A percentile compares a stretch with the other conserved stretches of the same genome.
Evolutionary conservation across 2,329 filamentous ascomycete species (phyloP).

Genomic region (Fusarium nisikadoi): DNA sequence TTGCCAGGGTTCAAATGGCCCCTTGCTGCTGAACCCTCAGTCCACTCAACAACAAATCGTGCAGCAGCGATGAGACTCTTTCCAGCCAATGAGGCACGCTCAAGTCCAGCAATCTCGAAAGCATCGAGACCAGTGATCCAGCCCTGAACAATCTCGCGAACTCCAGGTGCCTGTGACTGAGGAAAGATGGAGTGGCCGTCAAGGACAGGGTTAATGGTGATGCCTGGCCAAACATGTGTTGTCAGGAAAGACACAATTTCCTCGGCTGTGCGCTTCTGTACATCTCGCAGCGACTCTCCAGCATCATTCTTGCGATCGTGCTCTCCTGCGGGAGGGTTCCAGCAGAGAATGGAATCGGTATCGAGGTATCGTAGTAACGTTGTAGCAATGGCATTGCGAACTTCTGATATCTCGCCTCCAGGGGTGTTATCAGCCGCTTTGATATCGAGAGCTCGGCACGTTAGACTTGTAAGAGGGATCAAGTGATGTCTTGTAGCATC

Average conservation of each 20-base stretch:
- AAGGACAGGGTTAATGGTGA: conserved; percentile 83
- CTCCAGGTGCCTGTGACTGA: conserved; percentile 75
- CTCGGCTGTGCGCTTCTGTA: conserved; percentile 76
- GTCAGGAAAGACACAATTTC: conserved; percentile 78
- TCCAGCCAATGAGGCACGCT: conserved; percentile 83
- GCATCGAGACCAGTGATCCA: conserved; percentile 80
- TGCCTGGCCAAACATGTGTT: conserved; percentile 82
- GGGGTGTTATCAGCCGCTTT: conserved; percentile 67
- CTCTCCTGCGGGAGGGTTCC: conserved; percentile 70
- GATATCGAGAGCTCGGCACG: conserved; percentile 86
- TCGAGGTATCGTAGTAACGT: conserved; percentile 86
- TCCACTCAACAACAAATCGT: conserved; percentile 88
- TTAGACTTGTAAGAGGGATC: conserved; percentile 88
- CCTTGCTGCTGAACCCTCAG: conserved; percentile 71
- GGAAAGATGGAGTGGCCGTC: conserved; percentile 82
- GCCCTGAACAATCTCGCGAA: conserved; percentile 78
- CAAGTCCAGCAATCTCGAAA: conserved; percentile 87
- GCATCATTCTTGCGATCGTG: conserved; percentile 58
- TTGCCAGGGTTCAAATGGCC: conserved; percentile 50
- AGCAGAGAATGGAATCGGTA: conserved; percentile 93
- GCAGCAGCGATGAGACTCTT: conserved; percentile 87
- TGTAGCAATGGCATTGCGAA: conserved; percentile 71
- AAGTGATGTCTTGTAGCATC: conserved; percentile 88
- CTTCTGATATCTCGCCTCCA: conserved; percentile 55
- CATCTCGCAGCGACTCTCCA: conserved; percentile 72